Base-by-base conservation (phyloP, 495 filamentous ascomycete species). In the Podospora australis region DNA sequence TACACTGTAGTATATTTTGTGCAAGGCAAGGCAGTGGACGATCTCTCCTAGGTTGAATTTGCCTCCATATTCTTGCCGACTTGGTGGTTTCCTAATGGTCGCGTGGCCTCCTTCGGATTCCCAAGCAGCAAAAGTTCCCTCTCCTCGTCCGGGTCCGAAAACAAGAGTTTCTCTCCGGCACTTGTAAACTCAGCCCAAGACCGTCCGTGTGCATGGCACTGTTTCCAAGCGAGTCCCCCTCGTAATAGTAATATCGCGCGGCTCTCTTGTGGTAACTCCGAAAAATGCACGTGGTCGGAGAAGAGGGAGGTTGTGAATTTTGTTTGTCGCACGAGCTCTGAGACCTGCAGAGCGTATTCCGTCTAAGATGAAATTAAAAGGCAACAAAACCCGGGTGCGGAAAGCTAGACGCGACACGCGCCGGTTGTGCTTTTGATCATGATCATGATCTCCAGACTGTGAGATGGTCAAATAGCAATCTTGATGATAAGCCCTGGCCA, bases 121-220 rank as follows among this genome's bases (percentile, higher is more conserved):
- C 32, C 32, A 36, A 36, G n/a, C n/a, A n/a, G n/a, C n/a, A 30
- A 9, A 21, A 29, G 26, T 16, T 10, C 36, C 17, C 10, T 14
- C 30, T 38, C 42, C 43, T 45, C 46, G 2, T 36, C 2, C 21
- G 34, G 45, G 38, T 41, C 44, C 51, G 44, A 34, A 40, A 49
- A 36, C 38, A 26, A 34, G 25, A 26, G 48, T 41, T 17, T 34
- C 16, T 52, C 30, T 45, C 52, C 55, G 55, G 55, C 55, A 58
- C 45, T 52, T 55, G 47, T 16, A 32, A 48, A 50, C 22, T 34
- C 45, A 50, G 34, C 32, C 32, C 32, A 36, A 36, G 32, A 16
- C 11, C 30, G 30, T 14, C n/a, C n/a, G n/a, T n/a, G 46, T 22
- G 29, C 39, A 44, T 40, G 49, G 54, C 39, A 49, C 46, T 3